These are phyloP conservation scores for Orbilia ellipsospora DNA, from an alignment of 2,329 filamentous ascomycete genomes.

Conservation along the genomic window DNA sequence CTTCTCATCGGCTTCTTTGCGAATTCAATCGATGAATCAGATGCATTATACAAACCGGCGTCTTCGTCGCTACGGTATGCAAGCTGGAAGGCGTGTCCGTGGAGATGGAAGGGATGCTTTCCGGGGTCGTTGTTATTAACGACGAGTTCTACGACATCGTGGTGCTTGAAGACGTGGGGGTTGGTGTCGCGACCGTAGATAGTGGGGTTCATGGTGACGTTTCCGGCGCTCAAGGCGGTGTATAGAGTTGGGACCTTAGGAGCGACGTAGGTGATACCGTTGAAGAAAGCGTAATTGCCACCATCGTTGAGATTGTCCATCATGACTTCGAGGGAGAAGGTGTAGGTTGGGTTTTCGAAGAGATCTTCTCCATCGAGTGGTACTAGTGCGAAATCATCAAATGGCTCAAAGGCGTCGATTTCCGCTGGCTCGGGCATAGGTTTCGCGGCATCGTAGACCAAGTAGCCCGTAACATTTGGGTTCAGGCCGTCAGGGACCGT, in stretches of 20 bases:
- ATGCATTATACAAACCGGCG: constrained; percentile 68
- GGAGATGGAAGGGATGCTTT: constrained; percentile 67
- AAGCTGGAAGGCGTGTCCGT: constrained; percentile 75
- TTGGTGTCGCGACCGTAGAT: constrained; percentile 76
- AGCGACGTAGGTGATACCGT: constrained; percentile 78
- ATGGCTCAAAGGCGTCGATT: constrained; percentile 72
- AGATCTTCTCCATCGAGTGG: constrained; percentile 74
- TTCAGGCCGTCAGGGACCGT: constrained; percentile 74
- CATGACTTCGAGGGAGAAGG: constrained; percentile 72
- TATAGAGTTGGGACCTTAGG: constrained; percentile 85
- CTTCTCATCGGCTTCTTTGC: constrained; percentile 72
- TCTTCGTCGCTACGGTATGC: constrained; percentile 71
- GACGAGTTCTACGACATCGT: constrained; percentile 63
- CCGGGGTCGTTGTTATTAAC: constrained; percentile 64
- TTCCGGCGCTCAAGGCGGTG: constrained; percentile 74
- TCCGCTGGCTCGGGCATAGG: constrained; percentile 67
- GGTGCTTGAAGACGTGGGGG: constrained; percentile 62
- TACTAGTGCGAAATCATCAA: constrained; percentile 78
- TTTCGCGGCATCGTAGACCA: constrained; percentile 69
- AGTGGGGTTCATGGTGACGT: constrained; percentile 68
- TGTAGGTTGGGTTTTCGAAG: constrained; percentile 72
- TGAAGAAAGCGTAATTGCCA: constrained; percentile 77
- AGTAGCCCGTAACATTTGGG: constrained; percentile 74
- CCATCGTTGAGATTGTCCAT: constrained; percentile 77
- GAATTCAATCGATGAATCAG: constrained; percentile 65